phyloP scores from a whole-genome alignment of 768 basidiomycete genomes.

The Rhizopogon salebrosus region DNA sequence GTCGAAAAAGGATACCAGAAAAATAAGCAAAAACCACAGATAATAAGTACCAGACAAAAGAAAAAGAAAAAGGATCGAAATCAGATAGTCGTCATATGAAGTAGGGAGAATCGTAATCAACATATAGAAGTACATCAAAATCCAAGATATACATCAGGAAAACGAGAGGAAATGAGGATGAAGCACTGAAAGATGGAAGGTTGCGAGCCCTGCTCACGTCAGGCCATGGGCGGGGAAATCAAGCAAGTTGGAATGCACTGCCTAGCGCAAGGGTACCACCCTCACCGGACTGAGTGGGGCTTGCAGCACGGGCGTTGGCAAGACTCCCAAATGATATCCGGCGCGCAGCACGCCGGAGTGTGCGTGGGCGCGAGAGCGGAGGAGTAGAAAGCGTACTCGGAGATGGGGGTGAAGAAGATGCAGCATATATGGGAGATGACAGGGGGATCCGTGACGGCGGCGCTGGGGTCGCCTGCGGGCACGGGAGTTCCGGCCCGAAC shows the following conservation, averaged over 20 bases:
- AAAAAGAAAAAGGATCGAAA: neutral
- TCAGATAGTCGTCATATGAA: neutral
- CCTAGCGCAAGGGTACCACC: conserved; percentile 42
- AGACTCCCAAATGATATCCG: conserved; percentile 66
- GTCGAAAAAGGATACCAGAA: neutral
- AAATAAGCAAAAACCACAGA: neutral
- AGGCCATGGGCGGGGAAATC: conserved; percentile 9
- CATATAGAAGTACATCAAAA: neutral
- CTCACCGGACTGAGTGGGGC: conserved; percentile 27
- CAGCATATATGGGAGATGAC: conserved; percentile 15
- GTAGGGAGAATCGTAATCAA: neutral
- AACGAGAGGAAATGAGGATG: neutral
- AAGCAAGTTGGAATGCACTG: conserved; percentile 70
- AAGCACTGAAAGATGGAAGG: neutral
- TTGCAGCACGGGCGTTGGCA: conserved; percentile 28
- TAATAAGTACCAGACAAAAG: neutral
- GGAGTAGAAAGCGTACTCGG: conserved; percentile 6
- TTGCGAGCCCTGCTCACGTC: neutral
- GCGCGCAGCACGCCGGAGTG: conserved; percentile 35
- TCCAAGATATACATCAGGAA: neutral
- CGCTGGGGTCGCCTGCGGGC: conserved; percentile 30
- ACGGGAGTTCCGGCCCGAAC: conserved; percentile 61
- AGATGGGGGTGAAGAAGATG: conserved; percentile 9
- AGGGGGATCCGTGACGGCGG: conserved; percentile 26
- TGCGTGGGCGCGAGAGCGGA: conserved; percentile 20